Percentiles rank a stretch among this genome's conserved stretches.
These are phyloP conservation scores for Circinella umbellata DNA, from an alignment of 371 early-diverging fungal species.

Conservation along the genomic window DNA sequence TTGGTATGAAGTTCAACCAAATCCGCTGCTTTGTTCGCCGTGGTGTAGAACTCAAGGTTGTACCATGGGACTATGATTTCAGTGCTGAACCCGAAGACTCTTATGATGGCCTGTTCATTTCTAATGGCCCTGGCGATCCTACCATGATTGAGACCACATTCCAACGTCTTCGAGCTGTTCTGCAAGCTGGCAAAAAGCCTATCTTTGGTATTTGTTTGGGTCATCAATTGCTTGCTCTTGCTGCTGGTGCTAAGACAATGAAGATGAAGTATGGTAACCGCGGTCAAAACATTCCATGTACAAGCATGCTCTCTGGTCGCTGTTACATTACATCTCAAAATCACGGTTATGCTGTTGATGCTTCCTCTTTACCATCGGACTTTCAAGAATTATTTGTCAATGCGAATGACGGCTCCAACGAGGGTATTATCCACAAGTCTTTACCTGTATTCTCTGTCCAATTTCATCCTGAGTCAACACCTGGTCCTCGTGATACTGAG, in stretches of 20 bases:
- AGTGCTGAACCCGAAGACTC: constrained; percentile 64
- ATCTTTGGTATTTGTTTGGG: constrained; percentile 98
- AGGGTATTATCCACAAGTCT: constrained; percentile 90
- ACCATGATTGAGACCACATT: constrained; percentile 80
- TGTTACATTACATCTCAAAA: constrained; percentile 98
- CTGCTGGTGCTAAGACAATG: constrained; percentile 89
- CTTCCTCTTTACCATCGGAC: constrained; percentile 71
- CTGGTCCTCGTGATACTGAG: constrained; percentile 98
- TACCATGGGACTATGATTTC: constrained; percentile 97
- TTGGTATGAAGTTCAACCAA: constrained; percentile 98
- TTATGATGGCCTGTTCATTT: constrained; percentile 93
- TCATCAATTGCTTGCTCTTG: constrained; percentile 93
- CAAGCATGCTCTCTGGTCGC: constrained; percentile 90
- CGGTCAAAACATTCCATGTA: constrained; percentile 98
- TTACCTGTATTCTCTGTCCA: constrained; percentile 96
- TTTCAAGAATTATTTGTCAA: constrained; percentile 94
- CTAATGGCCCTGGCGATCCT: constrained; percentile 98
- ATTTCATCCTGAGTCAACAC: constrained; percentile 97
- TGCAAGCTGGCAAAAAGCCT: constrained; percentile 80
- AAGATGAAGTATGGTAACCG: constrained; percentile 99
- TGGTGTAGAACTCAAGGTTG: constrained; percentile 92
- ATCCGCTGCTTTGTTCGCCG: constrained; percentile 94
- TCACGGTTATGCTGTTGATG: constrained; percentile 97
- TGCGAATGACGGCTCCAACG: constrained; percentile 97
- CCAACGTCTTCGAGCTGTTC: constrained; percentile 65